These are phyloP conservation scores for Xylariales sp. DNA, from an alignment of 2,329 filamentous ascomycete species.

Conservation along the genomic window DNA sequence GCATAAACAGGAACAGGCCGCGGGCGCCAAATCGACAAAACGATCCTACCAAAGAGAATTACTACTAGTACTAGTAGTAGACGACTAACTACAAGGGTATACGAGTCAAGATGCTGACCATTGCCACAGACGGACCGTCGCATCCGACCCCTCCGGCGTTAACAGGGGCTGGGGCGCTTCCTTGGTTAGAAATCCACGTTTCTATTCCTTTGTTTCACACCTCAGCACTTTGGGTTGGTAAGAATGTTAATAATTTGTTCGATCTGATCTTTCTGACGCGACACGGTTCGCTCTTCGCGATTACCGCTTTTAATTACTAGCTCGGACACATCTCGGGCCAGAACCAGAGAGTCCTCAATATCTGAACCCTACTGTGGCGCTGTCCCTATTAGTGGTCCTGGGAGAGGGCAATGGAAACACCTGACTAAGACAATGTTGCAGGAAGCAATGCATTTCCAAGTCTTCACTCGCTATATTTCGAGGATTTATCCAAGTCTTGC, in stretches of 20 bases:
- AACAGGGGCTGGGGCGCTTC: too few relatives aligned
- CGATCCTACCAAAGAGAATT: background rate
- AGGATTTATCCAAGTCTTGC: background rate
- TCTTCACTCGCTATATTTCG: background rate
- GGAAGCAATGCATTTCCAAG: background rate
- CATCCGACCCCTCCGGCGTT: too few relatives aligned
- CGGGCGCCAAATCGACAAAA: background rate
- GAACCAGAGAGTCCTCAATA: background rate
- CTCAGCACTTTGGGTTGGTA: background rate
- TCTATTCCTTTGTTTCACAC: constrained; percentile 5
- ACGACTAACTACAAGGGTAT: too few relatives aligned
- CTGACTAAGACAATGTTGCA: background rate
- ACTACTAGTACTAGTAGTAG: background rate
- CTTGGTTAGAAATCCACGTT: background rate
- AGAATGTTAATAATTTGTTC: background rate
- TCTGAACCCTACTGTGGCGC: background rate
- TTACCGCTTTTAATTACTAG: background rate
- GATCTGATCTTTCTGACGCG: background rate
- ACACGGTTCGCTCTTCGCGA: background rate
- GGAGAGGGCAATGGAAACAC: background rate
- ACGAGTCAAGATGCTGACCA: too few relatives aligned
- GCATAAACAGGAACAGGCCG: background rate
- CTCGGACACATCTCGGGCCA: background rate
- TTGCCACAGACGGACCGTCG: too few relatives aligned
- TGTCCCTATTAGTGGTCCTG: background rate